phyloP scores from a whole-genome alignment of 495 filamentous ascomycete species.

The Xylaria telfairii region DNA sequence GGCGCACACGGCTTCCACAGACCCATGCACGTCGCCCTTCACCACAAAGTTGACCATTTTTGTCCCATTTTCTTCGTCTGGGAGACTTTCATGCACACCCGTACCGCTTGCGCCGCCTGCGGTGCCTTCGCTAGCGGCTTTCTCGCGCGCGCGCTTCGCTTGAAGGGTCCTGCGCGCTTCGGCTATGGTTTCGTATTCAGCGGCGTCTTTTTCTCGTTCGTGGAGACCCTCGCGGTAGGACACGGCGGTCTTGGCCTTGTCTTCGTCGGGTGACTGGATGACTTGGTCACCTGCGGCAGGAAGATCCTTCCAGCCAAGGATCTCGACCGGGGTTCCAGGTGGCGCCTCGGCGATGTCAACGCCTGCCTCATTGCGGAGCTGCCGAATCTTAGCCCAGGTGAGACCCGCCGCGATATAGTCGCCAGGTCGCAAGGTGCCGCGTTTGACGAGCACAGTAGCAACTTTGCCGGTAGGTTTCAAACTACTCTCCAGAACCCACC shows the following conservation, averaged over 20 bases:
- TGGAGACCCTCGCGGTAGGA: constrained; percentile 69
- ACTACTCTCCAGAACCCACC: constrained; percentile 93
- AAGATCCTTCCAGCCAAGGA: constrained; percentile 93
- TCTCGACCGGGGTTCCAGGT: constrained; percentile 87
- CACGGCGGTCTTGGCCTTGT: constrained; percentile 79
- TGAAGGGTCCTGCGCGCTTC: constrained; percentile 66
- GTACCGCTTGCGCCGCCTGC: background rate
- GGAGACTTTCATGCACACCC: constrained; percentile 27
- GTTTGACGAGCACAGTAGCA: constrained; percentile 85
- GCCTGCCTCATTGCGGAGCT: constrained; percentile 85
- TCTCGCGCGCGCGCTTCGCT: constrained; percentile 63
- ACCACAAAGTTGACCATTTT: constrained; percentile 80
- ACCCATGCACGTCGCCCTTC: constrained; percentile 92
- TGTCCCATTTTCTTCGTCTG: constrained; percentile 53
- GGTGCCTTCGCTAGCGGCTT: constrained; percentile 25
- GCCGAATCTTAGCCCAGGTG: constrained; percentile 82
- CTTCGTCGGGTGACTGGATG: constrained; percentile 79
- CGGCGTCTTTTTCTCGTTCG: constrained; percentile 47
- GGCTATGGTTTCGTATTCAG: constrained; percentile 79
- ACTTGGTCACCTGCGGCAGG: constrained; percentile 89
- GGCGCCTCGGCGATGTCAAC: constrained; percentile 71
- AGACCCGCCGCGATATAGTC: constrained; percentile 87
- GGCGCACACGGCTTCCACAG: constrained; percentile 85
- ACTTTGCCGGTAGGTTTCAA: constrained; percentile 86
- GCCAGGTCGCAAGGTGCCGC: constrained; percentile 81